Base-by-base conservation (phyloP, 345 rosid genomes). In the Eucalyptus cloeziana region DNA sequence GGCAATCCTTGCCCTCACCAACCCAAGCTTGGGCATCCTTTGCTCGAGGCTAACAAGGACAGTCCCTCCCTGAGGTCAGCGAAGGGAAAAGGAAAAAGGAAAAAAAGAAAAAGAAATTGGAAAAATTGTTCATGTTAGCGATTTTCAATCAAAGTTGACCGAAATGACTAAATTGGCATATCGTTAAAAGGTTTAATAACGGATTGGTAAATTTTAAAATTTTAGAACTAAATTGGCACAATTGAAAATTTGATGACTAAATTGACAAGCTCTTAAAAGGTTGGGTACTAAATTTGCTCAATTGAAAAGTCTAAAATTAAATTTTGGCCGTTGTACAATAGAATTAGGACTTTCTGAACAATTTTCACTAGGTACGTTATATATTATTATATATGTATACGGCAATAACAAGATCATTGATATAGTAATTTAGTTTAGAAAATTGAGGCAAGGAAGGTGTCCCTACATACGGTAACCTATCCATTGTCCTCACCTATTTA, bases 51-150 rank as follows among this genome's bases (percentile, higher is more conserved):
- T 52, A 21, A 52, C 25, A 21, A 52, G 58, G 62, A 56, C 1
- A 2, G 30, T 56, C 62, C 62, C 9, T 4, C 12, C 1, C 3
- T 24, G 1, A 56, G 13, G 30, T 25, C 2, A 56, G 3, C 1
- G 3, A 56, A 56, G 62, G 27, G 10, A 52, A 19, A 49, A 13
- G 16, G 51, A 0, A 19, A 51, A 51, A 5, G 4, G 8, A 16
- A 51, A 51, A 51, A 51, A 51, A 15, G 1, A 5, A 17, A 51
- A 51, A 51, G 9, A 56, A 22, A 9, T 2, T 24, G 13, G 1
- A 56, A 56, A 56, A 24, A 10, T 22, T 56, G 13, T 56, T 25
- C 5, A 24, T 0, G 6, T 56, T 22, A 22, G 62, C 6, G 6
- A 56, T 56, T 9, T 56, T 25, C 13, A 56, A 25, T 56, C 62